Evolutionary conservation across 2,329 filamentous ascomycete species (phyloP).

Genomic region (Chrysoporthe deuterocubensis): DNA sequence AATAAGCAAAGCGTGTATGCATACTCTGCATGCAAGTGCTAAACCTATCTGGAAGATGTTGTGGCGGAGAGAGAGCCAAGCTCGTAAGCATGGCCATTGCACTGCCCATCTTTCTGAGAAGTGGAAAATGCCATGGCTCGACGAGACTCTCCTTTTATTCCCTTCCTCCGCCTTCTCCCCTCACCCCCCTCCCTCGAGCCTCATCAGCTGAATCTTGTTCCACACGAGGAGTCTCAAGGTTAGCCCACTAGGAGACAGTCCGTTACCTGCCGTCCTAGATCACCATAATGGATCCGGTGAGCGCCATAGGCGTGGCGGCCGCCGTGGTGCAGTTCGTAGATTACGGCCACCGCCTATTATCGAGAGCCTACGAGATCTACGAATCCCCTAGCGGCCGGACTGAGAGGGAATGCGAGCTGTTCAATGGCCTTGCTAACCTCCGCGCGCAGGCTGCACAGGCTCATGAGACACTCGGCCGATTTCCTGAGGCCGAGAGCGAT

Average conservation of each 20-base stretch:
- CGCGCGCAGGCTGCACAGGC: neutral
- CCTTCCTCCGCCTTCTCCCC: no score
- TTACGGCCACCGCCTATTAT: conserved; percentile 1
- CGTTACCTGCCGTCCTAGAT: no score
- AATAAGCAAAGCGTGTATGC: no score
- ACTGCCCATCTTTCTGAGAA: neutral
- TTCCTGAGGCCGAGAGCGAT: neutral
- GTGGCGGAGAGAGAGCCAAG: neutral
- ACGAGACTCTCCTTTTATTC: neutral
- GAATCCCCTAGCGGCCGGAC: neutral
- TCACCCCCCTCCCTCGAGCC: no score
- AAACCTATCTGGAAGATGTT: neutral
- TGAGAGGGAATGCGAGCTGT: neutral
- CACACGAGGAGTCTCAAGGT: neutral
- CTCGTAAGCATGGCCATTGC: neutral
- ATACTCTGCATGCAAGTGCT: neutral
- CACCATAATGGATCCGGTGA: conserved; percentile 1
- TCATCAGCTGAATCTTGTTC: neutral
- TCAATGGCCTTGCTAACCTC: neutral
- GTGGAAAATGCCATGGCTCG: neutral
- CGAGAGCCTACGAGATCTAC: neutral
- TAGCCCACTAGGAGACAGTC: neutral
- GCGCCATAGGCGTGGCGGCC: neutral
- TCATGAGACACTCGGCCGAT: neutral
- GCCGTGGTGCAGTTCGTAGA: conserved; percentile 14